Evolutionary conservation across 495 filamentous ascomycete species (phyloP).

Genomic region (Penicillium crystallinum): DNA sequence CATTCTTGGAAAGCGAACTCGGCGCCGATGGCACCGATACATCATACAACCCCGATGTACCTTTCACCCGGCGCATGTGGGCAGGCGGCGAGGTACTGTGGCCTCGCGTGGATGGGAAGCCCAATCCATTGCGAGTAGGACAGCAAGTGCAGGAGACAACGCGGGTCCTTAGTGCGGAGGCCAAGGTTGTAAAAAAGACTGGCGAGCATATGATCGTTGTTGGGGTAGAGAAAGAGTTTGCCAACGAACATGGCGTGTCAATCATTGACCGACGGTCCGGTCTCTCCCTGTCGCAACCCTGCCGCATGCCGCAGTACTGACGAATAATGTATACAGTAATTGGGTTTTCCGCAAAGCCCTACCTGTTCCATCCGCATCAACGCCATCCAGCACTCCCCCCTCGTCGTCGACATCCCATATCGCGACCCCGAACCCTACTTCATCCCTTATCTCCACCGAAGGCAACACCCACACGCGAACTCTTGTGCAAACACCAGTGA

Average conservation of each 20-base stretch:
- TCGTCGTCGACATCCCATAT: constrained; percentile 14
- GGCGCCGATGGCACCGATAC: constrained; percentile 68
- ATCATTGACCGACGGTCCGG: constrained; percentile 50
- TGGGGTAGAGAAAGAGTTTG: constrained; percentile 56
- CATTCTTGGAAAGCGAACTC: constrained; percentile 48
- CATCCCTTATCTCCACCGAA: constrained; percentile 20
- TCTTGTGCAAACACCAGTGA: constrained; percentile 49
- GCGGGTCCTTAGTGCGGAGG: constrained; percentile 43
- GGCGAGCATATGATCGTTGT: constrained; percentile 64
- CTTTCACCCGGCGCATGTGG: constrained; percentile 74
- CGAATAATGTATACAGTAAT: constrained; percentile 32
- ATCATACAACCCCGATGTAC: constrained; percentile 58
- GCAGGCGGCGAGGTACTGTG: constrained; percentile 62
- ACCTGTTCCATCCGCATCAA: constrained; percentile 16
- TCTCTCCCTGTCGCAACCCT: background rate
- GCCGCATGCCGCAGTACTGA: background rate
- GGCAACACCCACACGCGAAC: constrained; percentile 36
- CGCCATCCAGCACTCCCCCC: constrained; percentile 3
- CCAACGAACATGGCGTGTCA: constrained; percentile 45
- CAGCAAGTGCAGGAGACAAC: constrained; percentile 55
- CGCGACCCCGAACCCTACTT: constrained; percentile 19
- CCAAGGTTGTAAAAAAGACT: constrained; percentile 47
- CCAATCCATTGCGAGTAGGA: constrained; percentile 46
- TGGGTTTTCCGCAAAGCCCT: constrained; percentile 57
- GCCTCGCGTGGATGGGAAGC: constrained; percentile 32